These are phyloP conservation scores for Nakazawaea siamensis DNA, from an alignment of 805 yeast genomes.

Conservation along the genomic window DNA sequence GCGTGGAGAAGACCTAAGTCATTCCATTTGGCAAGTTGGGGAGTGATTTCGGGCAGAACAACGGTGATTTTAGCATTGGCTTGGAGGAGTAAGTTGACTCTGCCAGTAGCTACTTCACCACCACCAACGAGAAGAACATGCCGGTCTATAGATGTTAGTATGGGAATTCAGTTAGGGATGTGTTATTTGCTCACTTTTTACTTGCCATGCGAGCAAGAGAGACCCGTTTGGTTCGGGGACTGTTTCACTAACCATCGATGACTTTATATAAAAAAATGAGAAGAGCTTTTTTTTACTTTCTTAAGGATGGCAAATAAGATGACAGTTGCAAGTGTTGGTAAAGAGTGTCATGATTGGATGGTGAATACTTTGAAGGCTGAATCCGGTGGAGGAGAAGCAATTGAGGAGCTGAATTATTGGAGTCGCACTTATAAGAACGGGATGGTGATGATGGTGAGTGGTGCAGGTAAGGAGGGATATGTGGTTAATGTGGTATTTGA, in stretches of 20 bases:
- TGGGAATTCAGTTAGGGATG: not conserved
- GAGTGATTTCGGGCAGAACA: conserved; percentile 36
- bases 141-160: conserved; percentile 23
- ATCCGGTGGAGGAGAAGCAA: too few species aligned
- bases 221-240: conserved; percentile 40
- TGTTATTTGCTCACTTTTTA: conserved; percentile 30
- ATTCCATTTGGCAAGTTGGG: conserved; percentile 25
- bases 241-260: too few species aligned
- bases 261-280: too few species aligned
- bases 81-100: conserved; percentile 56
- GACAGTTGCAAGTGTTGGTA: too few species aligned
- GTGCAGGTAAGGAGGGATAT: not conserved
- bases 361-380: too few species aligned
- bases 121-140: conserved; percentile 73
- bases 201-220: conserved; percentile 68
- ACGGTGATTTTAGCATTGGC: conserved; percentile 70
- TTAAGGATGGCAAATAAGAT: too few species aligned
- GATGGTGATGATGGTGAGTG: not conserved
- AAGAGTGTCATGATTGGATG: too few species aligned
- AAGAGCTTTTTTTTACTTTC: too few species aligned
- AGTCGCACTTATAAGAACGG: too few species aligned
- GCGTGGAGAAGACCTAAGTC: conserved; percentile 32
- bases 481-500: conserved; percentile 1
- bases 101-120: conserved; percentile 67
- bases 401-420: too few species aligned